phyloP scores from a whole-genome alignment of 306 rosid genomes.

The Malus fusca region DNA sequence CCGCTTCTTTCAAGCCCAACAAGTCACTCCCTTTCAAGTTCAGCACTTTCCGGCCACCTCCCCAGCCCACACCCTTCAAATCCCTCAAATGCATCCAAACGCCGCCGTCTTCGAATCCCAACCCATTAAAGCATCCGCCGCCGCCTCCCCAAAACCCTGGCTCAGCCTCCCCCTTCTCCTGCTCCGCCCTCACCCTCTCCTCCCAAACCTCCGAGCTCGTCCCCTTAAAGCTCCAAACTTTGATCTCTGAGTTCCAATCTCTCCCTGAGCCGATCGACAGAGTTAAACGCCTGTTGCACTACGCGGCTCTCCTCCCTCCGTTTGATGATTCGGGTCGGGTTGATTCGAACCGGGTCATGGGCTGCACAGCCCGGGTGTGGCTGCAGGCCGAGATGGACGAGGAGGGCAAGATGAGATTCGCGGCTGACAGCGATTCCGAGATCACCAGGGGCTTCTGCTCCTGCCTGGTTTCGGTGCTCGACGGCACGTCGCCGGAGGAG shows the following conservation, averaged over 20 bases:
- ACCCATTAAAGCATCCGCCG: not conserved
- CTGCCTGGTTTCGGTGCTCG: slow-evolving; percentile 64
- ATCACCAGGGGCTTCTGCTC: slow-evolving; percentile 71
- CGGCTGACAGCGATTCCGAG: slow-evolving; percentile 89
- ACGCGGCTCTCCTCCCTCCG: slow-evolving; percentile 35
- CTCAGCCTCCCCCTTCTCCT: slow-evolving; percentile 26
- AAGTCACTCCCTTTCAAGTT: slow-evolving; percentile 13
- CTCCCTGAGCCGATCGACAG: slow-evolving; percentile 60
- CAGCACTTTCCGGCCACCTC: slow-evolving; percentile 8
- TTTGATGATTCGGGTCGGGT: slow-evolving; percentile 37
- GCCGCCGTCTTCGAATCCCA: slow-evolving; percentile 4
- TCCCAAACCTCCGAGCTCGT: slow-evolving; percentile 24
- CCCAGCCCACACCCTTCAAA: slow-evolving; percentile 16
- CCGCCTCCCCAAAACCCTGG: slow-evolving; percentile 4
- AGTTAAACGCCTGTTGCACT: slow-evolving; percentile 48
- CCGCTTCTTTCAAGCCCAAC: slow-evolving; percentile 19
- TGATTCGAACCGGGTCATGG: slow-evolving; percentile 85
- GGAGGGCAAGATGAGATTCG: slow-evolving; percentile 57
- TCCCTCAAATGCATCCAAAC: slow-evolving; percentile 37
- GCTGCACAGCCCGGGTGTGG: slow-evolving; percentile 95
- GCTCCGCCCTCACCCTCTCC: slow-evolving; percentile 37
- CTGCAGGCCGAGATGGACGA: slow-evolving; percentile 43
- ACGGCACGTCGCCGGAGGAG: slow-evolving; percentile 65
- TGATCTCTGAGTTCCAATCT: slow-evolving; percentile 47
- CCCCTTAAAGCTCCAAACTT: slow-evolving; percentile 39